A percentile compares a stretch with the other conserved stretches of the same genome.
Evolutionary conservation across 345 rosid species (phyloP).

Genomic region (Lagerstroemia speciosa): DNA sequence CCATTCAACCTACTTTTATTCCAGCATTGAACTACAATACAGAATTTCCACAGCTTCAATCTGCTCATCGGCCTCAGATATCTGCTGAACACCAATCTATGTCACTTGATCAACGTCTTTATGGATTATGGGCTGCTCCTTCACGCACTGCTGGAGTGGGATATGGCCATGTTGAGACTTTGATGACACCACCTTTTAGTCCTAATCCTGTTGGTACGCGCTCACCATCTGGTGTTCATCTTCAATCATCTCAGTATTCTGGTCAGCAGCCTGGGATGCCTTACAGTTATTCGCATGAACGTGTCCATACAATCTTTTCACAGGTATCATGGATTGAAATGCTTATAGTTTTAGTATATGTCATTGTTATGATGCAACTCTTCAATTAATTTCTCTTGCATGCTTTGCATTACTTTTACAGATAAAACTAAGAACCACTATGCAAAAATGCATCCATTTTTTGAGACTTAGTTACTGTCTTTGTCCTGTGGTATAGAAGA

Average conservation of each 20-base stretch:
- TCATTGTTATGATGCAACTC: not conserved
- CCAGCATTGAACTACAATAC: conserved; percentile 76
- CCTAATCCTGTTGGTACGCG: conserved; percentile 50
- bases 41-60: conserved; percentile 76
- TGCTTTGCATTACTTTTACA: not conserved
- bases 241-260: conserved; percentile 64
- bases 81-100: conserved; percentile 51
- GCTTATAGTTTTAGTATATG: not conserved
- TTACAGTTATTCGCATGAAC: conserved; percentile 48
- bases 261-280: conserved; percentile 58
- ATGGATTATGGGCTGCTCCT: conserved; percentile 45
- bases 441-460: not conserved
- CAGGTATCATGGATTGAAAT: conserved; percentile 39
- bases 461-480: not conserved
- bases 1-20: conserved; percentile 59
- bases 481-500: not conserved
- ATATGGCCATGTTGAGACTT: conserved; percentile 65
- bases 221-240: conserved; percentile 34
- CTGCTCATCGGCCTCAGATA: conserved; percentile 48
- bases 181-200: conserved; percentile 50
- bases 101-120: conserved; percentile 46
- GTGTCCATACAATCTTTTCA: conserved; percentile 46
- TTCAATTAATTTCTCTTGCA: not conserved
- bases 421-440: not conserved
- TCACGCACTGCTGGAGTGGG: conserved; percentile 44